Base-by-base conservation (phyloP, 108 stramenopile species). In the Cyclotella sp. region DNA sequence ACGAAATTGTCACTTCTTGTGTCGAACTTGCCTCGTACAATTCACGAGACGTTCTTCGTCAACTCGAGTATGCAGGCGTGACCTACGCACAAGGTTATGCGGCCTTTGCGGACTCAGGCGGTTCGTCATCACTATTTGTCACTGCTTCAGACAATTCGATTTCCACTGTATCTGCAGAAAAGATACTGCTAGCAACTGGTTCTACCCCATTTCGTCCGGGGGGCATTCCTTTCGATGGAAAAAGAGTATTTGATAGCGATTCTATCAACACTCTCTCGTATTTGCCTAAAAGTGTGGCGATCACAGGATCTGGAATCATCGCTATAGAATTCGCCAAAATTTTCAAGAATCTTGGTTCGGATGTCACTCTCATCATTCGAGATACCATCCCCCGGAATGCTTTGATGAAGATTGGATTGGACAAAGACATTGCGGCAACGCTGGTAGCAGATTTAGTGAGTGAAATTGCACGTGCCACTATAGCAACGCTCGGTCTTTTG, bases 311-410 rank as follows among this genome's bases (percentile, higher is more conserved):
- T 46, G 92, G 92, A 16, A 93, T 93, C 52, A 86, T 93, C 80
- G 90, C 92, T 6, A 82, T 93, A n/a, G 92, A 93, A 79, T 93
- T 83, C 84, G 92, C 92, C 46, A 91, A 91, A 63, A 90, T 93
- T 29, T 91, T 93, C 67, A 77, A 87, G 51, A 93, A 91, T 70
- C 58, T 93, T 42, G 93, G 93, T 13, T 82, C 86, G 26, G 90
- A 89, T 70, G 93, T 93, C 15, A 91, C 93, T 40, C 71, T 93
- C 16, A 79, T 93, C 41, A 91, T 93, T 83, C 82, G 93, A 10
- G 90, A 91, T 70, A 27, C 77, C 0, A 72, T 83, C 30, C 90
- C 93, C 0, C 72, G 89, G 42, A 90, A 91, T 75, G 89, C 90
- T 12, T 70, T 93, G 58, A 87, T 87, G 88, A 91, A 93, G 75